Base-by-base conservation (phyloP, 345 rosid genomes). In the Limnanthes douglasii region DNA sequence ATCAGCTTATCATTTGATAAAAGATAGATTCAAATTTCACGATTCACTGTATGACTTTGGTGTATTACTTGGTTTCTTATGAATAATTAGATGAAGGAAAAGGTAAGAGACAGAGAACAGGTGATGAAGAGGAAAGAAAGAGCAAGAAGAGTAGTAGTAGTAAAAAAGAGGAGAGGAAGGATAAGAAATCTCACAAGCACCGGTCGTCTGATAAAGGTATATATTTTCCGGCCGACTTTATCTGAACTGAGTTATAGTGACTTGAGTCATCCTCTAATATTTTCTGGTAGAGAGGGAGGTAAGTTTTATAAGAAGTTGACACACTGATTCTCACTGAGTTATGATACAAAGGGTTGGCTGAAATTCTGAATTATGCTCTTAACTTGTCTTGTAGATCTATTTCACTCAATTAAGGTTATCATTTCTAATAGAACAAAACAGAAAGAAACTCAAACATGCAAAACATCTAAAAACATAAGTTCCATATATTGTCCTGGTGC, bases 141-240 rank as follows among this genome's bases (percentile, higher is more conserved):
- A 65, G 41, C 45, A 49, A 45, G 34, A 56, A 51, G 61, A 48
- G 57, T 38, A 68, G 55, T 46, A 69, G 50, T 41, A 59, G 70
- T 32, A 66, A 58, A 51, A 57, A 34, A 29, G 61, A 70, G 19
- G 64, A 59, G 51, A 40, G 48, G 33, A 65, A 57, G 51, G 70
- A 57, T 1, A 67, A 63, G 47, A 82, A 71, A 45, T 65, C 85
- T 59, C 78, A 37, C 43, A 75, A 56, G 50, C 78, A 67, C 43
- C 78, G 66, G 51, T 54, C 45, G 29, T 69, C 90, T 11, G 59
- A 50, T 39, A 48, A 77, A 65, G 83, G 86, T 70, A 33, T 28
- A 28, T 34, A n/a, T n/a, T n/a, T n/a, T n/a, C n/a, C n/a, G n/a
- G n/a, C n/a, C n/a, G n/a, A n/a, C n/a, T n/a, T n/a, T n/a, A n/a